These are phyloP conservation scores for Plenodomus tracheiphilus DNA, from an alignment of 2,329 filamentous ascomycete genomes.

Conservation along the genomic window DNA sequence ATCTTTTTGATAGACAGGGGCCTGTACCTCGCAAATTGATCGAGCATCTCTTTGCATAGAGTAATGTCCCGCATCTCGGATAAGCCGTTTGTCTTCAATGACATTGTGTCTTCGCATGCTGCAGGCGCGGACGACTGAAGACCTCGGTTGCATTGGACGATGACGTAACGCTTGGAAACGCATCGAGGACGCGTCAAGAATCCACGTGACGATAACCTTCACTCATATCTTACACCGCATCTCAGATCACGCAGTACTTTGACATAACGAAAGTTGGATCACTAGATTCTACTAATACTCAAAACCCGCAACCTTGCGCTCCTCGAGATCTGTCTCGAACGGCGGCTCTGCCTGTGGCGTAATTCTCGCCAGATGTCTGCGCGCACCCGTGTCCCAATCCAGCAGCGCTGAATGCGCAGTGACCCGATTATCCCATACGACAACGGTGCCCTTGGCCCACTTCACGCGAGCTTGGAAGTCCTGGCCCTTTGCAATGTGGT, in stretches of 20 bases:
- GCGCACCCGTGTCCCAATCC: conserved; percentile 79
- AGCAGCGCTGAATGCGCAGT: conserved; percentile 78
- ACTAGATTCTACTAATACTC: conserved; percentile 18
- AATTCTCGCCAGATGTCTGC: conserved; percentile 78
- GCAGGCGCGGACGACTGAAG: too few species aligned
- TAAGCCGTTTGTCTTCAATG: too few species aligned
- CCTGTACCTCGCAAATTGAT: too few species aligned
- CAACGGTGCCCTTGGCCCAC: conserved; percentile 79
- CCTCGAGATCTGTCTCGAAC: conserved; percentile 63
- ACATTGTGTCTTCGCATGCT: too few species aligned
- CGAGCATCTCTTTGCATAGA: too few species aligned
- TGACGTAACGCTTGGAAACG: too few species aligned
- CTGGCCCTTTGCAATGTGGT: conserved; percentile 71
- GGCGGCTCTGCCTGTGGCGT: conserved; percentile 81
- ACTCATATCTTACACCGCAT: too few species aligned
- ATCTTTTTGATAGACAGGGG: too few species aligned
- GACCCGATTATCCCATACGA: conserved; percentile 85
- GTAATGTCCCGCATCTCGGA: too few species aligned
- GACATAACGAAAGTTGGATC: background rate
- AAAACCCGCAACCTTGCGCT: conserved; percentile 13
- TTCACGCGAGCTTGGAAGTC: conserved; percentile 76
- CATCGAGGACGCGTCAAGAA: too few species aligned
- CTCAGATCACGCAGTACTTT: background rate
- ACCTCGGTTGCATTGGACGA: too few species aligned
- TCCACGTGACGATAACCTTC: too few species aligned